Base-by-base conservation (phyloP, 805 yeast species). In the Wickerhamiella bombiphila region DNA sequence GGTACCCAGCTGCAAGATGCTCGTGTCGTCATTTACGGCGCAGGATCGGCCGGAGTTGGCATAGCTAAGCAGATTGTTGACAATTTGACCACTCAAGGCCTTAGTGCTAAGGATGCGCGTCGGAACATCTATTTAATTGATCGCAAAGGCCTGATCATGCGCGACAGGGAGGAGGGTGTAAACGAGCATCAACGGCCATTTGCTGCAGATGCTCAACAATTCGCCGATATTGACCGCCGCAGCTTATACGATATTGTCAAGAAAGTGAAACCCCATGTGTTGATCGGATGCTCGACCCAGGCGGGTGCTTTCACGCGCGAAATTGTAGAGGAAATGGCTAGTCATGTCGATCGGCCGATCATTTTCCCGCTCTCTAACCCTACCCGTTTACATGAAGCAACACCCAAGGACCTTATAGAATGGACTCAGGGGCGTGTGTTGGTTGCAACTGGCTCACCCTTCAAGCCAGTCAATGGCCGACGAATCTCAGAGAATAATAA, bases 291-390 rank as follows among this genome's bases (percentile, higher is more conserved):
- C 59, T 85, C 95, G 9, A 86, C 96, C 8, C 83, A 80, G 57
- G 82, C 95, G 1, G 88, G 93, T 48, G 93, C 96, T 1, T 86
- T 86, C 60, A 81, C 83, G 41, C 82, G 83, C 56, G 73, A 72
- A 26, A 76, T 82, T 37, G 72, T 86, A 42, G 75, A 71, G 56
- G 91, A 77, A 54, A 85, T 86, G 96, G 78, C 81, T 64, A 76
- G 77, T 55, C 72, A 80, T 59, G 82, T 80, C 59, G 66, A 72
- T 36, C 74, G 80, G 57, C 97, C 96, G 45, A 80, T 85, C 52
- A 79, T 86, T 41, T 81, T 88, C 78, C 97, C 96, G 54, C 70
- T 86, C 49, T 80, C 94, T 7, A 86, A 86, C 61, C 97, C 97
- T 41, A 86, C 96, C 3, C 72, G 94, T 58, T 67, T 88, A 48